Evolutionary conservation across 495 filamentous ascomycete species (phyloP), one percentile per base, ranked within the genome.

Genomic region (Lindgomyces ingoldianus): DNA sequence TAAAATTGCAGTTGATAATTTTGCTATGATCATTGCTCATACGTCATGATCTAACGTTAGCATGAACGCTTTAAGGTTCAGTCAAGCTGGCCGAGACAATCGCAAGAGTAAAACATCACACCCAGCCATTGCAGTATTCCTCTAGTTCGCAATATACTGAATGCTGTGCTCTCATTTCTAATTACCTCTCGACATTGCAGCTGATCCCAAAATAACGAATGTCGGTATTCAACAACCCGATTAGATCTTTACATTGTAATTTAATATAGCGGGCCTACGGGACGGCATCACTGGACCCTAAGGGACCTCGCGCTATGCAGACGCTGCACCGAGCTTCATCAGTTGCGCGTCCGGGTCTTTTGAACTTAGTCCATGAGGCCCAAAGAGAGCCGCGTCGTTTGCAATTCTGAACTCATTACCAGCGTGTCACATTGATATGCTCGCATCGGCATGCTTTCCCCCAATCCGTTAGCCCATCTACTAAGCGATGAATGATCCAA

Each of bases 401-500:
- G 24, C 42, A 42, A 50, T 22, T 60, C 45, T 58, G 45, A 27
- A 41, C 45, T 30, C 57, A 49, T 61, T 55, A 46, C 41, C 3
- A n/a, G n/a, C 46, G 60, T 62, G 49, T 54, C 49, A 39, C 9
- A 12, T 62, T 55, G 21, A 62, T 55, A 33, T 6, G 25, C 24
- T 30, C 4, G 12, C n/a, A 54, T 19, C 51, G 29, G 2, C 21
- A n/a, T 18, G 46, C 51, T 36, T 33, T 48, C 25, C 61, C 46
- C n/a, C 11, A 27, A 16, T 4, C 16, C 53, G 53, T 64, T 57
- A 57, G 61, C 45, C 14, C 27, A 57, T 52, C 14, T n/a, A n/a
- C 4, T 3, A 57, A 57, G 29, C 53, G 49, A 48, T 1, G 4
- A n/a, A 18, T 27, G 22, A 42, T 3, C 53, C 51, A 57, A 64